These are phyloP conservation scores for Graphium sp. DNA, from an alignment of 2,329 filamentous ascomycete species.

Conservation along the genomic window DNA sequence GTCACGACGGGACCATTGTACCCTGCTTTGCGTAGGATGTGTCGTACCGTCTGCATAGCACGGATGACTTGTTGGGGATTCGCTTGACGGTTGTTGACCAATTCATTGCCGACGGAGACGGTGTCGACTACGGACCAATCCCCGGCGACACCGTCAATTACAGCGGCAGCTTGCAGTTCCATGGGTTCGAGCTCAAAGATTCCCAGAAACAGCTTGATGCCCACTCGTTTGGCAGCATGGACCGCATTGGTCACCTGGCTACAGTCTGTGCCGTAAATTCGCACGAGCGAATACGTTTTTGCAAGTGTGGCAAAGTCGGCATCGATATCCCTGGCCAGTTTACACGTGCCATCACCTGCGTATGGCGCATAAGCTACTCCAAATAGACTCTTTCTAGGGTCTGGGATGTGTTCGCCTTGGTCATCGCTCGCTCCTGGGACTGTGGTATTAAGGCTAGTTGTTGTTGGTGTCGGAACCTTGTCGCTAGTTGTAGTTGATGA, in stretches of 20 bases:
- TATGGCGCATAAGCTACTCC: constrained; percentile 33
- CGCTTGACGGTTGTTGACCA: constrained; percentile 47
- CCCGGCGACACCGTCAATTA: constrained; percentile 39
- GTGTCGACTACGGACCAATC: constrained; percentile 57
- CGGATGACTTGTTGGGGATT: constrained; percentile 34
- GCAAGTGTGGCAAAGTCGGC: constrained; percentile 42
- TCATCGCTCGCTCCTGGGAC: no score
- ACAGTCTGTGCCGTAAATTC: constrained; percentile 70
- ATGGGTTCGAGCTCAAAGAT: constrained; percentile 48
- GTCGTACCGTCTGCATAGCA: constrained; percentile 40
- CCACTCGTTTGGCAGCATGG: constrained; percentile 42
- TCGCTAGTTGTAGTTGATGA: no score
- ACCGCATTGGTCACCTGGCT: constrained; percentile 50
- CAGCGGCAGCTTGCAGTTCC: constrained; percentile 35
- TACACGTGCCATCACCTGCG: constrained; percentile 42
- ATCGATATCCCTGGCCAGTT: constrained; percentile 43
- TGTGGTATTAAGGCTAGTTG: no score
- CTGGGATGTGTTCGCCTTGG: no score
- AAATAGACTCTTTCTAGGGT: no score
- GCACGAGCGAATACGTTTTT: constrained; percentile 42
- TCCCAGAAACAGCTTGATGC: constrained; percentile 58
- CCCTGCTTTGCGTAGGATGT: constrained; percentile 39
- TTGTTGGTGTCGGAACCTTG: no score
- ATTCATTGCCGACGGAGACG: constrained; percentile 66
- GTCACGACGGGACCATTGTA: constrained; percentile 61